Conservation (phyloP, 2,329 filamentous ascomycete genomes). For the Phaeomoniella chlamydospora region DNA sequence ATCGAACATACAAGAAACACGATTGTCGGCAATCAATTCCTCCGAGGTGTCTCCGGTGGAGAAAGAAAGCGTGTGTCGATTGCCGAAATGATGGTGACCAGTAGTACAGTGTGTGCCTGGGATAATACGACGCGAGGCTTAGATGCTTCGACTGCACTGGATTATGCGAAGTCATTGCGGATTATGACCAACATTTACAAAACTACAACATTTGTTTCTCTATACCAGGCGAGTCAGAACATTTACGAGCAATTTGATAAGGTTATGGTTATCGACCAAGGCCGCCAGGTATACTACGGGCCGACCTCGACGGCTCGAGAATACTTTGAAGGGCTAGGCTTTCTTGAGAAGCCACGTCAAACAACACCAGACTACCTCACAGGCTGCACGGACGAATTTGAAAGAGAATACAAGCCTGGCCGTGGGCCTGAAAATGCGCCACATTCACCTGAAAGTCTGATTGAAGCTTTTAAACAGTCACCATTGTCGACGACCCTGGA, state of each 20-base stretch:
- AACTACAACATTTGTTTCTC: conserved; percentile 69
- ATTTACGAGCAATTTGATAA: conserved; percentile 73
- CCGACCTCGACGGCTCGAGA: conserved; percentile 49
- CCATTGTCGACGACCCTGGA: conserved; percentile 40
- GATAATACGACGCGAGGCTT: conserved; percentile 60
- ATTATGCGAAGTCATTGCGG: conserved; percentile 55
- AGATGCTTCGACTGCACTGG: conserved; percentile 53
- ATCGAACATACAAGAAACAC: conserved; percentile 81
- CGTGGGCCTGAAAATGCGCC: conserved; percentile 52
- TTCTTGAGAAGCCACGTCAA: conserved; percentile 58
- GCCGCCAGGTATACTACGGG: conserved; percentile 64
- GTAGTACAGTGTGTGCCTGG: conserved; percentile 59
- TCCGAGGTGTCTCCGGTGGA: conserved; percentile 66
- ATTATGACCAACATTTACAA: conserved; percentile 74
- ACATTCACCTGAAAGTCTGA: conserved; percentile 51
- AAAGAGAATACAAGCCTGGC: conserved; percentile 60
- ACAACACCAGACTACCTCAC: conserved; percentile 74
- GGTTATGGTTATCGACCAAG: conserved; percentile 65
- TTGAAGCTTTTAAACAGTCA: conserved; percentile 56
- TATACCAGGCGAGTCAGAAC: conserved; percentile 75
- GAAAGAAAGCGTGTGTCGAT: conserved; percentile 72
- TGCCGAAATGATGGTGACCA: conserved; percentile 67
- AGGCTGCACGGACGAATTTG: conserved; percentile 70
- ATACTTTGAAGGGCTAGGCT: conserved; percentile 69
- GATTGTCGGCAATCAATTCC: conserved; percentile 67